Base-by-base conservation (phyloP, 257 asterid genomes). In the Haberlea rhodopensis region DNA sequence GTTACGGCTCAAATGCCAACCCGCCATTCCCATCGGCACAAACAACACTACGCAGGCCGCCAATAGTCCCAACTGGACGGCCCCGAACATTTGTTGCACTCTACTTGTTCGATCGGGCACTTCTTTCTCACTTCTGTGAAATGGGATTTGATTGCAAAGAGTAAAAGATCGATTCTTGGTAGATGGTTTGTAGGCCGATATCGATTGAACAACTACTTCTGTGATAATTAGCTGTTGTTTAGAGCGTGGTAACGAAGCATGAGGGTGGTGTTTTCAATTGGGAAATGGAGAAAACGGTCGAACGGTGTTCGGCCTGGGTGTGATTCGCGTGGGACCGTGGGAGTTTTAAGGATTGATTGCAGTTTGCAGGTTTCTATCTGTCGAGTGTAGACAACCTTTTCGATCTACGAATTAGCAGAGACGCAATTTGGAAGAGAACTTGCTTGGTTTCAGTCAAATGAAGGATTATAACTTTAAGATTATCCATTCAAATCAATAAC, bases 11-110 rank as follows among this genome's bases (percentile, higher is more conserved):
- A 94, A 74, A 76, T 87, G 97, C 96, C 96, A 90, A 40, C 99
- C 99, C 53, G 99, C 97, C 97, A 94, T 87, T 43, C 90, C 96
- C 86, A 94, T 77, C 23, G 99, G 97, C 37, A 94, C 96, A 51
- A 90, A 94, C 5, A 94, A 74, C 31, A 94, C 97, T 45, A 94
- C 34, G 28, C 90, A 88, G 76, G 96, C 99, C 62, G 97, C 97
- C 78, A 90, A 77, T 54, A 87, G 66, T 46, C 95, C 96, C 25
- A 90, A 77, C 62, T 86, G 95, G 85, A 90, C 88, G 76, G 88
- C 90, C 71, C 97, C 97, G 21, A 82, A 71, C 99, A 89, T 87
- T 25, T 71, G 76, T 37, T n/a, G 63, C 78, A 57, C 66, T 46
- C 65, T 25, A 40, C 23, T 68, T 15, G 65, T 66, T 66, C 59